Percentiles rank a stretch among this genome's conserved stretches.
Evolutionary conservation across 495 filamentous ascomycete species (phyloP).

Genomic region (Parathielavia appendiculata): DNA sequence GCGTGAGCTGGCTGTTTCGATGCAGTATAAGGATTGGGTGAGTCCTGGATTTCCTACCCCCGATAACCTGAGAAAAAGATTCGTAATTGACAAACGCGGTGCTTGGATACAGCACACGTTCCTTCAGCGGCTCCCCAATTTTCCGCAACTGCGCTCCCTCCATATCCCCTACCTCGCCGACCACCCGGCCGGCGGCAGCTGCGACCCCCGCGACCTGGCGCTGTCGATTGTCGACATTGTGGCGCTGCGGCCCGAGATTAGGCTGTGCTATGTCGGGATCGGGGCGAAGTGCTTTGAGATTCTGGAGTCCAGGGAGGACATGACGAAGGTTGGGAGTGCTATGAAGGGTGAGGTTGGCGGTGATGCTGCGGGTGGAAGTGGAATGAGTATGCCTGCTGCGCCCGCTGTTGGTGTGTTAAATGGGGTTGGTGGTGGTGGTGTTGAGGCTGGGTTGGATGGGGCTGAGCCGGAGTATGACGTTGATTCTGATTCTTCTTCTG

Average conservation of each 20-base stretch:
- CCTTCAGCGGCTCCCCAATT: constrained; percentile 71
- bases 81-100: constrained; percentile 4
- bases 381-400: constrained; percentile 29
- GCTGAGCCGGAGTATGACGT: not conserved
- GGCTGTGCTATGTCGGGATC: constrained; percentile 79
- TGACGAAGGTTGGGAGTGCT: not conserved
- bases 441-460: not conserved
- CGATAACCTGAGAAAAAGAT: constrained; percentile 14
- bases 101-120: constrained; percentile 65
- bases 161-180: constrained; percentile 72
- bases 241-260: constrained; percentile 77
- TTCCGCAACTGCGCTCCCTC: constrained; percentile 70
- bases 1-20: constrained; percentile 67
- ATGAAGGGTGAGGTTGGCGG: not conserved
- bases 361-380: constrained; percentile 17
- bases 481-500: constrained; percentile 7
- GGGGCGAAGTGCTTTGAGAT: constrained; percentile 83
- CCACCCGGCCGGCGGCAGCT: constrained; percentile 39
- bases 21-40: constrained; percentile 88
- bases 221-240: constrained; percentile 81
- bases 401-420: not conserved
- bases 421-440: not conserved
- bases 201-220: constrained; percentile 68
- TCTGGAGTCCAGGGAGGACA: constrained; percentile 53
- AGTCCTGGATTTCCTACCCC: constrained; percentile 26